Evolutionary conservation across 257 asterid genomes (phyloP).

Genomic region (Agastache rugosa): DNA sequence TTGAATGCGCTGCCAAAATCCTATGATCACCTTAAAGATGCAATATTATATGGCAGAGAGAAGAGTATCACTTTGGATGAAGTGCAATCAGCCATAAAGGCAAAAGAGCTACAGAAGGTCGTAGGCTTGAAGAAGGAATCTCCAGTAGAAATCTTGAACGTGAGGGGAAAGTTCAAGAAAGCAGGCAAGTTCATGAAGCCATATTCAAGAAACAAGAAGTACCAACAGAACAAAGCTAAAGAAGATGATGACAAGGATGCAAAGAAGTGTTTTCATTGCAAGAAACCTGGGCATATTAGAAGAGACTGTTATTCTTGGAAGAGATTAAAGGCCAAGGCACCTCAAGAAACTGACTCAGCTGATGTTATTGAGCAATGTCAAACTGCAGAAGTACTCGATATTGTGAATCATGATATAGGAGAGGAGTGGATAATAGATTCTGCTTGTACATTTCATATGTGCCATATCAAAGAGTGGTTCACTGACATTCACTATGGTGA

Average conservation of each 20-base stretch:
- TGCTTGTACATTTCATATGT: not conserved
- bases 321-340: not conserved
- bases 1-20: not conserved
- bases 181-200: too few species aligned
- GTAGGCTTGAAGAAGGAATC: rapidly evolving
- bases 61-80: not conserved
- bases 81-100: not conserved
- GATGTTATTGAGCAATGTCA: not conserved
- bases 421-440: not conserved
- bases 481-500: not conserved
- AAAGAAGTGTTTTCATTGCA: not conserved
- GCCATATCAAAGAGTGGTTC: not conserved
- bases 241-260: too few species aligned
- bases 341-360: not conserved
- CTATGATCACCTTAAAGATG: not conserved
- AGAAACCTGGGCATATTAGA: not conserved
- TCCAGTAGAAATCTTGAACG: not conserved
- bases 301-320: not conserved
- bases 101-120: not conserved
- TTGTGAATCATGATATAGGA: rapidly evolving
- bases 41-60: not conserved
- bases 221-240: too few species aligned
- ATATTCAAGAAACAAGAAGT: too few species aligned
- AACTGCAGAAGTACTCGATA: too few species aligned
- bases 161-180: too few species aligned